phyloP scores from a whole-genome alignment of 2,329 filamentous ascomycete species.

The Sporothrix variecibatus region DNA sequence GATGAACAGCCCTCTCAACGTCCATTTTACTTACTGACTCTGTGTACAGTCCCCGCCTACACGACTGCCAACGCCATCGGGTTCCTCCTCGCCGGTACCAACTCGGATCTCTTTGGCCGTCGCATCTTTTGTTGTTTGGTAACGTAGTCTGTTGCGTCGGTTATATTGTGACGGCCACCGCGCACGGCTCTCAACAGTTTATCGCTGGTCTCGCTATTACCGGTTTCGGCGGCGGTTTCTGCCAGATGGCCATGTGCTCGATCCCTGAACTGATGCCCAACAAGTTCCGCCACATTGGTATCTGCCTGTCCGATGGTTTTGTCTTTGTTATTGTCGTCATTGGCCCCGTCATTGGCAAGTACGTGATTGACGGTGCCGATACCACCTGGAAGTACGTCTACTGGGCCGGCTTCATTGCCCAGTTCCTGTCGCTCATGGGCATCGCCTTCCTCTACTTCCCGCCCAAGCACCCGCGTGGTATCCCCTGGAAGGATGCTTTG shows the following conservation, averaged over 20 bases:
- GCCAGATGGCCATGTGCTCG: constrained; percentile 23
- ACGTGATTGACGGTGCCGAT: constrained; percentile 13
- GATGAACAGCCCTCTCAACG: too few relatives aligned
- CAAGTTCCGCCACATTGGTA: constrained; percentile 26
- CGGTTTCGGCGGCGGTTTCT: constrained; percentile 22
- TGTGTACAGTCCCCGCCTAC: constrained; percentile 1
- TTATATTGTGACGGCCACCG: constrained; percentile 22
- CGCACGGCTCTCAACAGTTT: constrained; percentile 21
- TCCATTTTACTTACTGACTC: not conserved
- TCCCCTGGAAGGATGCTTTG: constrained; percentile 27
- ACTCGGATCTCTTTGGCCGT: constrained; percentile 28
- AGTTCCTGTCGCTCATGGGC: constrained; percentile 16
- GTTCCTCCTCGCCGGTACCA: constrained; percentile 21
- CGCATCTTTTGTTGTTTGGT: constrained; percentile 23
- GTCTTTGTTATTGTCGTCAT: constrained; percentile 27
- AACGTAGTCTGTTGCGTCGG: constrained; percentile 23
- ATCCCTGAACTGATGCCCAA: constrained; percentile 28
- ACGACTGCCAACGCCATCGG: constrained; percentile 21
- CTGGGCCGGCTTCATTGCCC: constrained; percentile 27
- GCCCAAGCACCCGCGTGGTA: constrained; percentile 26
- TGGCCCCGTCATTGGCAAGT: constrained; percentile 23
- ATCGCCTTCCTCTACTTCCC: constrained; percentile 18
- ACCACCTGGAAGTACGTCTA: constrained; percentile 27
- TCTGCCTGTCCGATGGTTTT: constrained; percentile 25
- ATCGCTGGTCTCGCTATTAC: constrained; percentile 25